Conservation (phyloP, 108 stramenopile species). For the Skeletonema costatum region DNA sequence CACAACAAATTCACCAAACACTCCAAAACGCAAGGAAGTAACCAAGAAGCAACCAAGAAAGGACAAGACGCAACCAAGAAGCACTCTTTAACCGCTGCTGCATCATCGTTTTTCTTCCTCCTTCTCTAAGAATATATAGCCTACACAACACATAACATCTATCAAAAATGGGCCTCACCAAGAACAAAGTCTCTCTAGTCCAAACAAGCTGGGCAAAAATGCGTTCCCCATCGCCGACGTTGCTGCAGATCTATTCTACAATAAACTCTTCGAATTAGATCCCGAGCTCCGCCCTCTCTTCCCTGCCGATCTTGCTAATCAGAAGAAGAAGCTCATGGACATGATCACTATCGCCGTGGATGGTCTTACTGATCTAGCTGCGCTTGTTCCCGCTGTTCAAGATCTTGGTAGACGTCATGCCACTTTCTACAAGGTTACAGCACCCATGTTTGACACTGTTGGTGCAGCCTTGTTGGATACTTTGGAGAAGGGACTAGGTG, state of each 20-base stretch:
- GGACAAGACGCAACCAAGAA: too few species aligned
- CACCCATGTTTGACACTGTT: slow-evolving; percentile 34
- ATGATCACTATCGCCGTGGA: slow-evolving; percentile 30
- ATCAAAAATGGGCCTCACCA: neutral
- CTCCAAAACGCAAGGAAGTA: too few species aligned
- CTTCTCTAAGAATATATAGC: too few species aligned
- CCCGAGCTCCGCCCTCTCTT: slow-evolving; percentile 27
- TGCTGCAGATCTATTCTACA: slow-evolving; percentile 39
- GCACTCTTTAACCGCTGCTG: too few species aligned
- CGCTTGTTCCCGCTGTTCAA: slow-evolving; percentile 24
- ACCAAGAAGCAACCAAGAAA: too few species aligned
- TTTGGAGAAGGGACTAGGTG: slow-evolving; percentile 36
- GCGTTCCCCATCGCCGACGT: slow-evolving; percentile 31
- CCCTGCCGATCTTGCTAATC: slow-evolving; percentile 28
- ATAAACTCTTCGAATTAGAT: slow-evolving; percentile 32
- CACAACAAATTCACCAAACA: too few species aligned
- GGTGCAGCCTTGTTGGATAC: slow-evolving; percentile 35
- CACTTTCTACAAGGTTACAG: slow-evolving; percentile 21
- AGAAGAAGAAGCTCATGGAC: slow-evolving; percentile 33
- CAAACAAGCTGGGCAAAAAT: slow-evolving; percentile 40
- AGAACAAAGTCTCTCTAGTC: slow-evolving; percentile 22
- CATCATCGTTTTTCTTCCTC: too few species aligned
- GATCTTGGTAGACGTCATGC: slow-evolving; percentile 33
- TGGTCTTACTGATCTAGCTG: slow-evolving; percentile 21
- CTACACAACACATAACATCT: neutral